phyloP scores from a whole-genome alignment of 164 flowering plant species.

The Stephania cephalantha region DNA sequence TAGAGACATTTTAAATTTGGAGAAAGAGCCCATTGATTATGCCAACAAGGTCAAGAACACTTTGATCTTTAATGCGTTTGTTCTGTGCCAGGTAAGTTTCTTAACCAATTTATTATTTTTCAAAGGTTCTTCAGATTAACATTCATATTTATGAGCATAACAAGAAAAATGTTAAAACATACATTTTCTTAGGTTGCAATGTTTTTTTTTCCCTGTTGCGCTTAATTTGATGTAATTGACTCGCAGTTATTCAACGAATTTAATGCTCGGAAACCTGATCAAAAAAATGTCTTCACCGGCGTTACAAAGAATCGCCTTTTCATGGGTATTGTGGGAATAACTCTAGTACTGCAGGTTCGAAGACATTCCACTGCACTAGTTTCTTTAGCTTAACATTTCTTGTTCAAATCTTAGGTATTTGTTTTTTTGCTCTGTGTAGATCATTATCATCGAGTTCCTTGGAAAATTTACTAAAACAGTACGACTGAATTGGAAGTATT shows the following conservation, averaged over 20 bases:
- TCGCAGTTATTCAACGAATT: slow-evolving; percentile 82
- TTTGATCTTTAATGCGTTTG: slow-evolving; percentile 84
- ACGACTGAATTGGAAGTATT: slow-evolving; percentile 55
- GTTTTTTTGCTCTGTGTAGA: slow-evolving; percentile 27
- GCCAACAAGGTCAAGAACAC: slow-evolving; percentile 70
- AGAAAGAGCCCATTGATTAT: slow-evolving; percentile 22
- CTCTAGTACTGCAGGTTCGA: slow-evolving; percentile 74
- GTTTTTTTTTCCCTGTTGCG: neutral
- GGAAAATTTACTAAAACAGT: slow-evolving; percentile 72
- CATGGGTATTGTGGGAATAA: slow-evolving; percentile 57
- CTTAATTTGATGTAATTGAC: neutral
- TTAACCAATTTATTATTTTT: neutral
- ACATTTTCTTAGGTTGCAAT: neutral
- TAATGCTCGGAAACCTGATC: slow-evolving; percentile 94
- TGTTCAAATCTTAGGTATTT: neutral
- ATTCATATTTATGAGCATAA: neutral
- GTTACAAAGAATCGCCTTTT: slow-evolving; percentile 66
- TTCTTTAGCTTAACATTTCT: neutral
- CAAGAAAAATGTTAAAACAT: neutral
- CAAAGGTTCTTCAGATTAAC: neutral
- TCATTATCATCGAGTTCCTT: slow-evolving; percentile 62
- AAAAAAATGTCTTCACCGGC: slow-evolving; percentile 65
- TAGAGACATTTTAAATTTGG: slow-evolving; percentile 33
- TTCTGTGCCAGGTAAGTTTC: slow-evolving; percentile 72
- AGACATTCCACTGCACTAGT: neutral